Base-by-base conservation (phyloP, 805 yeast genomes). In the Tetrapisispora arboricola region DNA sequence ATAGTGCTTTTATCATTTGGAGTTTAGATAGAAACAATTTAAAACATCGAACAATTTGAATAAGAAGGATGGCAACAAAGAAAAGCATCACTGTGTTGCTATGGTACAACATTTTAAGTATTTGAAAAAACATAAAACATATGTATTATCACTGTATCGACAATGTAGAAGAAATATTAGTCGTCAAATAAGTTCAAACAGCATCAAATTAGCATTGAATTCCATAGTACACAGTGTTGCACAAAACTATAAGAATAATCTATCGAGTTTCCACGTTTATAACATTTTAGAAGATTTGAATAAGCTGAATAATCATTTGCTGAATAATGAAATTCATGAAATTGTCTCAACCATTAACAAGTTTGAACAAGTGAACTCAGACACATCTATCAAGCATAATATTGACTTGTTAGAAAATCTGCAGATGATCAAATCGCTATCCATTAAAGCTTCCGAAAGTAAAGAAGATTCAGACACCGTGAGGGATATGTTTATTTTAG, bases 71-170 rank as follows among this genome's bases (percentile, higher is more conserved):
- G n/a, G n/a, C n/a, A n/a, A n/a, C n/a, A n/a, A n/a, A n/a, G n/a
- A n/a, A n/a, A n/a, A n/a, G n/a, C n/a, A n/a, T n/a, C n/a, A n/a
- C 10, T 25, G 27, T 11, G 10, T 1, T 24, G 20, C 31, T 12
- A 53, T 56, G 65, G 60, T 57, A 21, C 49, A 50, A 7, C 62
- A 59, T 41, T 65, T 65, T 46, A 50, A 52, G 13, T 30, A 45
- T 8, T 39, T 62, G 3, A 41, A 41, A 4, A 43, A 55, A 2
- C 70, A 65, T 38, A 54, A 45, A 35, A 26, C 27, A 6, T 51
- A 58, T 32, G 65, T 64, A 1, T 33, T 58, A 5, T 44, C 43
- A 10, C 45, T 64, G 16, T 64, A 61, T 40, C 49, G 65, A 8
- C 43, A 52, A n/a, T 46, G 58, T 4, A 36, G 62, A 22, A 52